phyloP scores from a whole-genome alignment of 352 stramenopile species.

The Globisporangium spinosum region DNA sequence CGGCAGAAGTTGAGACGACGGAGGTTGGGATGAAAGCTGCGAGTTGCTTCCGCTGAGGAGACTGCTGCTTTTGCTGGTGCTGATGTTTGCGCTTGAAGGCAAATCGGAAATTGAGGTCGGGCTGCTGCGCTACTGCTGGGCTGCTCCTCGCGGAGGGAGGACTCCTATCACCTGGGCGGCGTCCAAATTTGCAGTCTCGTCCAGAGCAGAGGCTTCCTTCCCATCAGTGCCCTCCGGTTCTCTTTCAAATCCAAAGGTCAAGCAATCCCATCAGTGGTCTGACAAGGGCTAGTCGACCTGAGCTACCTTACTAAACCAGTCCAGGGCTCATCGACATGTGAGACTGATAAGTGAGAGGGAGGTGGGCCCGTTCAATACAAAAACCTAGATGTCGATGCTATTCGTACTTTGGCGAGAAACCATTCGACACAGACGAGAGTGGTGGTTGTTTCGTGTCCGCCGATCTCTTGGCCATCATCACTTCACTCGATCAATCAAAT shows the following conservation, averaged over 20 bases:
- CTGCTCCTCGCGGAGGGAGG: neutral
- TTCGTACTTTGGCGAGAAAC: too few relatives aligned
- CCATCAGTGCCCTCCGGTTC: neutral
- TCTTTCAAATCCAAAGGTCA: neutral
- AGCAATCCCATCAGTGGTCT: neutral
- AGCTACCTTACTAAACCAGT: neutral
- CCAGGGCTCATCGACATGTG: neutral
- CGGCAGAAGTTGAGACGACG: too few relatives aligned
- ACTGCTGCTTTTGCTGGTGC: neutral
- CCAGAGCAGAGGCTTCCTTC: neutral
- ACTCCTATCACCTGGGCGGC: neutral
- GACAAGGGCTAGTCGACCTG: neutral
- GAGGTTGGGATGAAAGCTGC: neutral
- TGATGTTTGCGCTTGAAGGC: constrained; percentile 7
- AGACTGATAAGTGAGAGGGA: too few relatives aligned
- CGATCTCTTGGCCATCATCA: constrained; percentile 8
- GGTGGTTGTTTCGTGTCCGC: too few relatives aligned
- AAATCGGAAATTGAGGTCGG: constrained; percentile 6
- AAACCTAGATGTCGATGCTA: too few relatives aligned
- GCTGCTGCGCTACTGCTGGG: neutral
- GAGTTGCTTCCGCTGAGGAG: neutral
- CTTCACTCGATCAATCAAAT: neutral
- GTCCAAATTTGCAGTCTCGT: neutral
- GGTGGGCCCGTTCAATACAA: too few relatives aligned
- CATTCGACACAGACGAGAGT: neutral